These are phyloP conservation scores for Gossypium schwendimanii DNA, from an alignment of 441 rosid species.

Conservation along the genomic window DNA sequence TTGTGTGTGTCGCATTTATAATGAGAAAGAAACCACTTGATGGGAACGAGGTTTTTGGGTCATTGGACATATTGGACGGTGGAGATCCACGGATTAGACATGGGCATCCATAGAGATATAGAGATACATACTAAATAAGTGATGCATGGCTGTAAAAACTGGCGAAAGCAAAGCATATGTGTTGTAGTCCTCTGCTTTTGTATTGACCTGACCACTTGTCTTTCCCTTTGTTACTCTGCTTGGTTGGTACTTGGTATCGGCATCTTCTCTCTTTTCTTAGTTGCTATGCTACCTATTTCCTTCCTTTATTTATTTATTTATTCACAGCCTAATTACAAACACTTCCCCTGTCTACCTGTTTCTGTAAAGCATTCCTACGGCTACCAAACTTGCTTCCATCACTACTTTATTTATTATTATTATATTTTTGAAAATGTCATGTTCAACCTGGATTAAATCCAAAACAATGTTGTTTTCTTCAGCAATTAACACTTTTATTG, in stretches of 20 bases:
- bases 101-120: background rate
- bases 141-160: constrained; percentile 15
- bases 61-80: background rate
- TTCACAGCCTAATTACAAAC: background rate
- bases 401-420: background rate
- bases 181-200: constrained; percentile 33
- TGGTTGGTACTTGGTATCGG: background rate
- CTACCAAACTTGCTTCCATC: background rate
- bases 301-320: background rate
- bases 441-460: too few relatives aligned
- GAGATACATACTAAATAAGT: background rate
- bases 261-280: background rate
- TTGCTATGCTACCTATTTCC: background rate
- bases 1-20: constrained; percentile 16
- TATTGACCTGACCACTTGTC: constrained; percentile 18
- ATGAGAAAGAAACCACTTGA: constrained; percentile 10
- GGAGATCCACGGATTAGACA: background rate
- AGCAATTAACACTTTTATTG: too few relatives aligned
- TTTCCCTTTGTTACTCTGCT: background rate
- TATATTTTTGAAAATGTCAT: too few relatives aligned
- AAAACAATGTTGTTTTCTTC: too few relatives aligned
- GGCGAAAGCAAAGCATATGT: constrained; percentile 30
- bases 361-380: background rate
- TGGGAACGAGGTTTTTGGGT: background rate
- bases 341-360: background rate